A percentile compares a stretch with the other conserved stretches of the same genome.
phyloP scores from a whole-genome alignment of 2,329 filamentous ascomycete genomes.

The Exophiala phaeomuriformis region DNA sequence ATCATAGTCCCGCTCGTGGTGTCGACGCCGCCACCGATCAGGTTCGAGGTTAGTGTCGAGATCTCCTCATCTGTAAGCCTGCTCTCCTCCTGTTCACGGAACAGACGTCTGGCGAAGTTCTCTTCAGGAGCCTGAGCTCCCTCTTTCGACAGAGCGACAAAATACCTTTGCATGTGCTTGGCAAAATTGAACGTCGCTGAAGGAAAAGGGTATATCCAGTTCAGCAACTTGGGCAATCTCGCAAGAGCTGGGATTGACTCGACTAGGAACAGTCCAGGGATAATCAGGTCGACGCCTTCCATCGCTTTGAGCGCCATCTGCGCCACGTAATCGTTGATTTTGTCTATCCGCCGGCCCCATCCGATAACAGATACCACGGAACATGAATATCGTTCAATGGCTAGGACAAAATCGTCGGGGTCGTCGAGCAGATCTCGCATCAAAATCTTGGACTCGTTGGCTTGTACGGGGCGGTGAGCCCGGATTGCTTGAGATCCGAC shows the following conservation, averaged over 20 bases:
- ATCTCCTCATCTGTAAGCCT: slow-evolving; percentile 42
- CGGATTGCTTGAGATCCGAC: slow-evolving; percentile 51
- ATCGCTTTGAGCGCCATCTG: slow-evolving; percentile 18
- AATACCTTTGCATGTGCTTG: slow-evolving; percentile 45
- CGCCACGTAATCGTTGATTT: slow-evolving; percentile 46
- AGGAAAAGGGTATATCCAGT: slow-evolving; percentile 15
- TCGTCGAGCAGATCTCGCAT: slow-evolving; percentile 36
- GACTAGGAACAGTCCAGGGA: slow-evolving; percentile 18
- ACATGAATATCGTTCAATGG: slow-evolving; percentile 37
- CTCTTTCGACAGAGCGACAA: slow-evolving; percentile 47
- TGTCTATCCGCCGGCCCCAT: slow-evolving; percentile 36
- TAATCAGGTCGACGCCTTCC: slow-evolving; percentile 22
- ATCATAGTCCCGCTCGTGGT: slow-evolving; percentile 30
- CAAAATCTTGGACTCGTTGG: slow-evolving; percentile 52
- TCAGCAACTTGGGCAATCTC: slow-evolving; percentile 40
- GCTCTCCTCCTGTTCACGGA: slow-evolving; percentile 43
- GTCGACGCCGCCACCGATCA: slow-evolving; percentile 31
- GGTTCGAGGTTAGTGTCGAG: slow-evolving; percentile 42
- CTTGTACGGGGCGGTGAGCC: slow-evolving; percentile 48
- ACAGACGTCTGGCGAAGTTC: slow-evolving; percentile 41
- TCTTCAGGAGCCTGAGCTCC: slow-evolving; percentile 37
- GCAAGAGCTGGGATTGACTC: slow-evolving; percentile 34
- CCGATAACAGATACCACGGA: slow-evolving; percentile 38
- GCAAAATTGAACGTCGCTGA: slow-evolving; percentile 29
- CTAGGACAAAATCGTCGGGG: slow-evolving; percentile 34